These are phyloP conservation scores for Irpex lacteus DNA, from an alignment of 1,284 basidiomycete species.

Conservation along the genomic window DNA sequence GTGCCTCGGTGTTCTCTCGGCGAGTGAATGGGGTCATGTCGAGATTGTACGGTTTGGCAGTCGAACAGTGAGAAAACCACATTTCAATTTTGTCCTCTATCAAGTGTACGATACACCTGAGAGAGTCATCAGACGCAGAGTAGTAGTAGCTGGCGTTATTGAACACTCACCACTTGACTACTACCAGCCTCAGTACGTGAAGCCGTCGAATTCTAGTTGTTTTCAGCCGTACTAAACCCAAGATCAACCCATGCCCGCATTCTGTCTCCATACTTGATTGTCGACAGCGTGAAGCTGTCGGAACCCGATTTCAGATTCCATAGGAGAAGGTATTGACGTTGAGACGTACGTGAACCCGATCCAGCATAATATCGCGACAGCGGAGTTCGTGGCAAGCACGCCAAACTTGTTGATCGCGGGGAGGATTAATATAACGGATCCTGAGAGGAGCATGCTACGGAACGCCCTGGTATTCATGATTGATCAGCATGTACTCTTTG, in stretches of 20 bases:
- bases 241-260: conserved; percentile 48
- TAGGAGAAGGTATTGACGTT: not conserved
- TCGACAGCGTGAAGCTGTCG: conserved; percentile 39
- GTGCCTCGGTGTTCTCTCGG: not conserved
- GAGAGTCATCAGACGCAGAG: too few relatives aligned
- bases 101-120: too few relatives aligned
- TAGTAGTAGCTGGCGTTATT: too few relatives aligned
- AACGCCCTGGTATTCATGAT: conserved; percentile 28
- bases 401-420: conserved; percentile 54
- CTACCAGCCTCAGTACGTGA: not conserved
- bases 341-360: conserved; percentile 43
- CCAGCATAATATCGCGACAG: conserved; percentile 40
- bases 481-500: not conserved
- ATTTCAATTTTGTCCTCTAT: too few relatives aligned
- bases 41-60: not conserved
- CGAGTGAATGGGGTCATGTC: not conserved
- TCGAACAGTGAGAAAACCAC: too few relatives aligned
- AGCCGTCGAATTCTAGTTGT: conserved; percentile 15
- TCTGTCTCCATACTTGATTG: conserved; percentile 42
- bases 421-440: conserved; percentile 39
- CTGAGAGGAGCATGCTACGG: conserved; percentile 40
- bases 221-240: conserved; percentile 32
- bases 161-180: not conserved
- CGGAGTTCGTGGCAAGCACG: conserved; percentile 47
- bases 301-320: not conserved